Evolutionary conservation across 1,284 basidiomycete species (phyloP).

Genomic region (Macrocystidia cucumis): DNA sequence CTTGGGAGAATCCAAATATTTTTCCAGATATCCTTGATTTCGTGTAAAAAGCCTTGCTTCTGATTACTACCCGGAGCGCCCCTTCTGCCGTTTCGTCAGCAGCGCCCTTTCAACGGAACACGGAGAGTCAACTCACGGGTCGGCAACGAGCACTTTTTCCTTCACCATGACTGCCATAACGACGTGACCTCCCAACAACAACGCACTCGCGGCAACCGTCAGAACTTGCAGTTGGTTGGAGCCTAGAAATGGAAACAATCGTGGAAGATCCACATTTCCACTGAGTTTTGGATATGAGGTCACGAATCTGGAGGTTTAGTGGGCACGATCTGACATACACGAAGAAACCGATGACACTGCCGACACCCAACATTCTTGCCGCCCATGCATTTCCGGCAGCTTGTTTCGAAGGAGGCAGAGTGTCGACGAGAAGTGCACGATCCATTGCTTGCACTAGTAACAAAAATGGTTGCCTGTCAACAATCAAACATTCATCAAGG

Average conservation of each 20-base stretch:
- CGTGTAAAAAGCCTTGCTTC: conserved; percentile 39
- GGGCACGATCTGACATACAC: conserved; percentile 43
- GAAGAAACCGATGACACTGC: conserved; percentile 81
- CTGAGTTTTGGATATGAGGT: conserved; percentile 1
- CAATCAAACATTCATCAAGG: not conserved
- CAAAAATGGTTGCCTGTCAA: too few relatives aligned
- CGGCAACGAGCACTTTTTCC: conserved; percentile 58
- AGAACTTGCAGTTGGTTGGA: conserved; percentile 76
- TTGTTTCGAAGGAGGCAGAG: conserved; percentile 62
- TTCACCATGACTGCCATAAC: conserved; percentile 63
- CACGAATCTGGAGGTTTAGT: conserved; percentile 1
- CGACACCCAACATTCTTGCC: conserved; percentile 79
- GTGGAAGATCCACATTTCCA: conserved; percentile 1
- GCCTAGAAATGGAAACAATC: conserved; percentile 65
- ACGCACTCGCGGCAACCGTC: conserved; percentile 43
- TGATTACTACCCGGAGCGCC: not conserved
- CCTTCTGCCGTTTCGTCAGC: too few relatives aligned
- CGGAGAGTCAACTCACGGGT: not conserved
- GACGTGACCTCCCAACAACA: conserved; percentile 46
- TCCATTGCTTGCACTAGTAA: conserved; percentile 79
- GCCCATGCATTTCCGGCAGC: conserved; percentile 94
- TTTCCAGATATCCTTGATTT: conserved; percentile 59
- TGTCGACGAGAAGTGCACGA: conserved; percentile 75
- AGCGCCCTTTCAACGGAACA: conserved; percentile 2
- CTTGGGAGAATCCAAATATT: conserved; percentile 66